Percentiles rank a stretch among this genome's conserved stretches.
Conservation (phyloP, 768 basidiomycete species). For the Tricholomella constricta region DNA sequence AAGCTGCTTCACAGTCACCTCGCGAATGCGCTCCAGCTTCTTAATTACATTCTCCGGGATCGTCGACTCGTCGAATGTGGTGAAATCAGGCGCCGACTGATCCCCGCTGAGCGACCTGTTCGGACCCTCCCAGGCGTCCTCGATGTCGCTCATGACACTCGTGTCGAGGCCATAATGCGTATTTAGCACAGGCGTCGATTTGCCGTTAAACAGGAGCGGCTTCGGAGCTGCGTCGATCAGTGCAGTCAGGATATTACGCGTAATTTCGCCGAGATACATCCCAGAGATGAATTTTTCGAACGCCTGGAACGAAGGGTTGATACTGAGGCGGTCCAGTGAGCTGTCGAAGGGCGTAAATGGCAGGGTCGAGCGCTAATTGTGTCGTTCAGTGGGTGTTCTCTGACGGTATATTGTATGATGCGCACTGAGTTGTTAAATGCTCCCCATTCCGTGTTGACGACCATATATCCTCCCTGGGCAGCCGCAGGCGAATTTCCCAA, state of each 20-base stretch:
- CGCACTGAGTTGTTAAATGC: slow-evolving; percentile 92
- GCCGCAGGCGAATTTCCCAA: slow-evolving; percentile 64
- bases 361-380: slow-evolving; percentile 68
- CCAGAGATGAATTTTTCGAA: slow-evolving; percentile 99
- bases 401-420: slow-evolving; percentile 1
- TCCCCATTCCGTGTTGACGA: slow-evolving; percentile 98
- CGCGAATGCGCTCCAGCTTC: slow-evolving; percentile 56
- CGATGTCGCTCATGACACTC: slow-evolving; percentile 84
- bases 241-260: slow-evolving; percentile 81
- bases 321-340: slow-evolving; percentile 88
- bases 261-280: slow-evolving; percentile 97
- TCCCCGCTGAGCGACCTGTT: slow-evolving; percentile 27
- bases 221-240: slow-evolving; percentile 76
- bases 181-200: slow-evolving; percentile 72
- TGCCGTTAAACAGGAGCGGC: slow-evolving; percentile 79
- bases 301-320: slow-evolving; percentile 90
- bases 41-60: slow-evolving; percentile 31
- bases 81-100: slow-evolving; percentile 38
- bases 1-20: slow-evolving; percentile 63
- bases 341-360: slow-evolving; percentile 92
- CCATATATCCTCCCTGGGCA: slow-evolving; percentile 75
- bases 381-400: slow-evolving; percentile 1
- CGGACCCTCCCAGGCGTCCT: slow-evolving; percentile 68
- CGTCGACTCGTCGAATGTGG: slow-evolving; percentile 33
- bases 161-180: slow-evolving; percentile 94